Base-by-base conservation (phyloP, 1,139 yeast species). In the Geotrichum klebahnii region DNA sequence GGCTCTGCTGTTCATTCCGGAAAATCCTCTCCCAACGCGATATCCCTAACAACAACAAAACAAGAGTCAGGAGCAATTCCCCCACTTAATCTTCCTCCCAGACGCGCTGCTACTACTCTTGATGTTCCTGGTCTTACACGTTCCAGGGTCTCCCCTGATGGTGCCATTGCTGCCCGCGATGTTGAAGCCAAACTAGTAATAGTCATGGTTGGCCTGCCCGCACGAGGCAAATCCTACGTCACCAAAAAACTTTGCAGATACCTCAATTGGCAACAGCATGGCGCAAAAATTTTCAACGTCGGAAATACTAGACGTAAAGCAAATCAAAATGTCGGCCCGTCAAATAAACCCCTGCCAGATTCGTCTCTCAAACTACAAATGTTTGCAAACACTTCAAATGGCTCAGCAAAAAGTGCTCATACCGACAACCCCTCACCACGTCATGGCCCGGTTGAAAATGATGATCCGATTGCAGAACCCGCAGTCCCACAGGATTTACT, bases 171-270 rank as follows among this genome's bases (percentile, higher is more conserved):
- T 82, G 89, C 1, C 78, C 80, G 77, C 50, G 89, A 79, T 22
- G 82, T 77, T 3, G 92, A 89, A 1, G 82, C 94, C 5, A 87
- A 87, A 63, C 72, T 90, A 50, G 95, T 90, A 19, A 88, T 90
- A 57, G 95, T 92, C 20, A 87, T 88, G 96, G 95, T 89, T 14
- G 97, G 97, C 0, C 71, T 88, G 36, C 96, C 96, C 0, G 96
- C 96, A 0, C 75, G 96, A 48, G 97, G 97, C 3, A 90, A 90
- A 67, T 84, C 94, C 5, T 90, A 89, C 65, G 85, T 90, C 57
- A 88, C 97, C 45, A 90, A 88, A 67, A 90, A 90, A 62, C 75
- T 90, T 43, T 82, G 95, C 8, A 71, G 97, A 52, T 90, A 86
- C 64, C 71, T 90, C 61, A 90, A 90, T 68, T 90, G 96, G 95